A percentile compares a stretch with the other conserved stretches of the same genome.
Conservation (phyloP, 2,329 filamentous ascomycete genomes). For the Diplodia seriata region DNA sequence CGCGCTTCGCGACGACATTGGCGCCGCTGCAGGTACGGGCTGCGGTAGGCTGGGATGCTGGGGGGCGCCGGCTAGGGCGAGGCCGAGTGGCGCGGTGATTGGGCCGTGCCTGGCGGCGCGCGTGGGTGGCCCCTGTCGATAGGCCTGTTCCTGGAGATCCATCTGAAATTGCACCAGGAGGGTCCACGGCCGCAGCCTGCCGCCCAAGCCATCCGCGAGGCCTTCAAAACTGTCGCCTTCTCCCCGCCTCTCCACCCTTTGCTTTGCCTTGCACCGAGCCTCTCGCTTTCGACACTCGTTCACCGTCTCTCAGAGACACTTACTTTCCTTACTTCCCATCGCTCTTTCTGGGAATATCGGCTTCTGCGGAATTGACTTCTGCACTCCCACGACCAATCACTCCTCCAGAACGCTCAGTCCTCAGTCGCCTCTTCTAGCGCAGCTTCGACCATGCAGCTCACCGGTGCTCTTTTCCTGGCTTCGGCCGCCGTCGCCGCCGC, state of each 20-base stretch:
- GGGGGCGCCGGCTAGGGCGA: background rate
- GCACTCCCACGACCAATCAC: conserved; percentile 38
- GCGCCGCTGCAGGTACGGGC: conserved; percentile 20
- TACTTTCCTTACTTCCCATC: conserved; percentile 47
- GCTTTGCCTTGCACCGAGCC: conserved; percentile 39
- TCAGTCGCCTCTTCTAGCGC: conserved; percentile 41
- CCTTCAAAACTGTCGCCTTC: conserved; percentile 12
- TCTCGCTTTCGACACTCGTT: conserved; percentile 44
- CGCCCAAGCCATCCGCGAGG: background rate
- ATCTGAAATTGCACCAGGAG: conserved; percentile 29
- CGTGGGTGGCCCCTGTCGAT: conserved; percentile 16
- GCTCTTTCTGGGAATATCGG: conserved; percentile 46
- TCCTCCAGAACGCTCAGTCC: conserved; percentile 36
- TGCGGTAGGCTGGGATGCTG: background rate
- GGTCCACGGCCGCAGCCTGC: conserved; percentile 6
- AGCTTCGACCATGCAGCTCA: conserved; percentile 38
- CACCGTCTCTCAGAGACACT: conserved; percentile 42
- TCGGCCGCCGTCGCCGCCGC: conserved; percentile 36
- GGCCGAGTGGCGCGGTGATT: conserved; percentile 6
- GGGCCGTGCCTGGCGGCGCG: conserved; percentile 2
- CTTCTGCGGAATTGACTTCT: conserved; percentile 44
- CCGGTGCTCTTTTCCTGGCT: conserved; percentile 34
- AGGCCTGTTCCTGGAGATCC: conserved; percentile 28
- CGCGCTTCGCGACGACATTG: conserved; percentile 5
- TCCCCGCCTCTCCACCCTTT: conserved; percentile 34